A percentile compares a stretch with the other conserved stretches of the same genome.
Conservation (phyloP, 2,329 filamentous ascomycete species). For the Penicillium sp. region DNA sequence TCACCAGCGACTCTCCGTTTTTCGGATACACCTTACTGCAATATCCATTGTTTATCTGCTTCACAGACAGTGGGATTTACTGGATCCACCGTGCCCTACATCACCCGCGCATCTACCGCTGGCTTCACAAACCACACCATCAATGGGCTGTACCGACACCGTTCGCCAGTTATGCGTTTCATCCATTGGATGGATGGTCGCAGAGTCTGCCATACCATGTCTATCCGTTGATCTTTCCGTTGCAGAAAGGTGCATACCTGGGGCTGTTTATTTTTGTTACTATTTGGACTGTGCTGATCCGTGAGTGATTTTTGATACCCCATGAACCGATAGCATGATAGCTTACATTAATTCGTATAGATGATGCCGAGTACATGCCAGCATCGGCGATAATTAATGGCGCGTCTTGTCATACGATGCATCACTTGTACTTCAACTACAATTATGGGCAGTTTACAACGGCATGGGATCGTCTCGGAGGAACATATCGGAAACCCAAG, state of each 20-base stretch:
- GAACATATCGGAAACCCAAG: constrained; percentile 50
- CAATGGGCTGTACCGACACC: constrained; percentile 99
- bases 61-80: constrained; percentile 87
- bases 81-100: constrained; percentile 85
- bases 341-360: constrained; percentile 13
- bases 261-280: constrained; percentile 86
- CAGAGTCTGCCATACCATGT: constrained; percentile 90
- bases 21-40: constrained; percentile 74
- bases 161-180: constrained; percentile 88
- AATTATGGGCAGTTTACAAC: constrained; percentile 97
- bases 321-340: background rate
- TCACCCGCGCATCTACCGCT: constrained; percentile 71
- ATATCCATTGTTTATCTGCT: constrained; percentile 81
- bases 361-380: constrained; percentile 90
- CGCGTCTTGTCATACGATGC: constrained; percentile 80
- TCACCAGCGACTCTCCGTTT: constrained; percentile 68
- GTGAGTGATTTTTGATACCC: constrained; percentile 17
- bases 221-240: constrained; percentile 85
- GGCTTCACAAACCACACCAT: constrained; percentile 93
- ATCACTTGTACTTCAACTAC: constrained; percentile 84
- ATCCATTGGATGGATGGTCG: constrained; percentile 84
- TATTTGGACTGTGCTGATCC: constrained; percentile 92
- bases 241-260: constrained; percentile 86
- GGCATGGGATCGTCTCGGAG: constrained; percentile 82
- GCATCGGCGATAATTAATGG: constrained; percentile 87